Base-by-base conservation (phyloP, 108 stramenopile genomes). In the Asterionellopsis glacialis region DNA sequence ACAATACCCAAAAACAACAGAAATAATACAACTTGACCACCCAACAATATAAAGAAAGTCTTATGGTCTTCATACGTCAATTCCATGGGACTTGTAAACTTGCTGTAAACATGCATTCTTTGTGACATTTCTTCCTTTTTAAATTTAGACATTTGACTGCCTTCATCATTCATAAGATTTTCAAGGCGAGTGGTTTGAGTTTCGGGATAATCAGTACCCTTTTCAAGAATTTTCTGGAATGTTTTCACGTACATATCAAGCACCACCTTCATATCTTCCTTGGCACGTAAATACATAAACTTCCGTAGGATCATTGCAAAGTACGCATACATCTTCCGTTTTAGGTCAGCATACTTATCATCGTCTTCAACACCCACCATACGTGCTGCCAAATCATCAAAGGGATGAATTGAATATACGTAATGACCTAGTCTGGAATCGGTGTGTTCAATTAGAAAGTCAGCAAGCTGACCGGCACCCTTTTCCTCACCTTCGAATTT, bases 51-150 rank as follows among this genome's bases (percentile, higher is more conserved):
- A 6, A 25, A 9, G 24, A 54, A 27, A 5, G 21, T 4, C 26
- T 27, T 23, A 5, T 54, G 22, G 4, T 54, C 53, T 1, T 23
- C 53, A 15, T 16, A 16, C 3, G 53, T 54, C 21, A 54, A 27
- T 5, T 25, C 53, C 4, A 22, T 11, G 1, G 53, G 53, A n/a
- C 23, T 11, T 11, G 53, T 26, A 23, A 54, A 54, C 9, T 11
- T 22, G 5, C n/a, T 26, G 24, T 22, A 23, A 27, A 54, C 23
- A 9, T 54, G 53, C 53, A 26, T 23, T 23, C 23, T 54, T 9
- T 54, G 53, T 3, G 4, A 5, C 4, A 54, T 9, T 54, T 54
- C n/a, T 27, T 54, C 53, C 53, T 27, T 23, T 27, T 54, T 22
- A 5, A 27, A 23, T 1, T 4, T 9, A 23, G 53, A 54, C 21